Conservation (phyloP, 176 grass and related monocot genomes). For the Paspalum vaginatum region DNA sequence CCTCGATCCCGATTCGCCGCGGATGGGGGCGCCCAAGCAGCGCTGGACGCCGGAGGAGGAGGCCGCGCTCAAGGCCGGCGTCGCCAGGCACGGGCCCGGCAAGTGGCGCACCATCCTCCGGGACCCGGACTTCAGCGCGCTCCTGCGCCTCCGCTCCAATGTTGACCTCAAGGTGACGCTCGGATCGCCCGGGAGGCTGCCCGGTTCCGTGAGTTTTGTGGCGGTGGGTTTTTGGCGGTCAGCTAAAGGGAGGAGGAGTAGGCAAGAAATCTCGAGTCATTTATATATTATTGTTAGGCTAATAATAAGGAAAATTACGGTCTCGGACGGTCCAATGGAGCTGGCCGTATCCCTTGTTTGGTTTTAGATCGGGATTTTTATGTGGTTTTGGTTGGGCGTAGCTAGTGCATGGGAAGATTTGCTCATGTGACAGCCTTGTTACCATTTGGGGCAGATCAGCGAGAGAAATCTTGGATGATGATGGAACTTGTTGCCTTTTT, state of each 20-base stretch:
- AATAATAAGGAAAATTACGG: neutral
- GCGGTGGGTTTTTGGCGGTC: slow-evolving; percentile 15
- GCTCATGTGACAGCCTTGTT: neutral
- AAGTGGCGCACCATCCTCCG: slow-evolving; percentile 95
- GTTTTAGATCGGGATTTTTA: slow-evolving; percentile 34
- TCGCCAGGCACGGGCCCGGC: slow-evolving; percentile 80
- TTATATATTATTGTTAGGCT: neutral
- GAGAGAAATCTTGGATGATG: slow-evolving; percentile 2
- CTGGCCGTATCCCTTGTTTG: neutral
- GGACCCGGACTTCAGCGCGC: slow-evolving; percentile 80
- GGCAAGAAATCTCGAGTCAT: neutral
- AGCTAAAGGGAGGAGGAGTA: neutral
- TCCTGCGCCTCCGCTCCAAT: slow-evolving; percentile 79
- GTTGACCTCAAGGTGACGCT: slow-evolving; percentile 88
- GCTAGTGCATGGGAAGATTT: neutral
- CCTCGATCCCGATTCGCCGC: neutral
- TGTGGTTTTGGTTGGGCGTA: neutral
- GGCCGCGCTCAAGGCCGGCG: slow-evolving; percentile 90
- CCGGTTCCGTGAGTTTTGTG: slow-evolving; percentile 5
- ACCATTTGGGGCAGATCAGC: neutral
- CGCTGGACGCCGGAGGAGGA: slow-evolving; percentile 91
- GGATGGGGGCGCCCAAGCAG: slow-evolving; percentile 95
- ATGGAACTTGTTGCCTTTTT: neutral
- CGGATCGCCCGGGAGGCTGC: slow-evolving; percentile 23
- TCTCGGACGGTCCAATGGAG: neutral